phyloP scores from a whole-genome alignment of 805 yeast species.

The Scheffersomyces amazonensis region DNA sequence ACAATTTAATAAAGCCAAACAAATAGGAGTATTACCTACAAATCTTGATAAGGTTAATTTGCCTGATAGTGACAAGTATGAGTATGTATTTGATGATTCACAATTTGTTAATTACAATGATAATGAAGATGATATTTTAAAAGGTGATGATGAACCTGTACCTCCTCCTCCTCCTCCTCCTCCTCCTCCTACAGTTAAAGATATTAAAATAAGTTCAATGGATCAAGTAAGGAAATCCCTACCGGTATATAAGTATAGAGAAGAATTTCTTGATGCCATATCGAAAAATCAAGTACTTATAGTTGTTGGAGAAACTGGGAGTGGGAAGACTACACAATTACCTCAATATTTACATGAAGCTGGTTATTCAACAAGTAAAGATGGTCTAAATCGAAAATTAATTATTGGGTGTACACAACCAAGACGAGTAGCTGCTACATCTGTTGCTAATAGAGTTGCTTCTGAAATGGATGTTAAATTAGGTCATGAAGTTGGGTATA shows the following conservation, averaged over 20 bases:
- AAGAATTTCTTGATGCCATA: slow-evolving; percentile 59
- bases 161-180: too few relatives aligned
- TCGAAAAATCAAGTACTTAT: slow-evolving; percentile 63
- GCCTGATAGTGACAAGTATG: slow-evolving; percentile 51
- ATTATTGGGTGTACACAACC: slow-evolving; percentile 91
- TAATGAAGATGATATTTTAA: slow-evolving; percentile 11
- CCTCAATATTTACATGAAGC: slow-evolving; percentile 86
- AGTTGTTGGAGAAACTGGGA: slow-evolving; percentile 86
- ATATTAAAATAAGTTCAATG: slow-evolving; percentile 20
- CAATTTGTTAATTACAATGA: slow-evolving; percentile 37
- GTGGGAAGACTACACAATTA: slow-evolving; percentile 92
- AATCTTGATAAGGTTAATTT: slow-evolving; percentile 37
- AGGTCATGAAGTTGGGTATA: slow-evolving; percentile 89
- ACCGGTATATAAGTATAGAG: slow-evolving; percentile 70
- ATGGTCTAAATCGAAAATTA: slow-evolving; percentile 13
- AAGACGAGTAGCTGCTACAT: slow-evolving; percentile 90
- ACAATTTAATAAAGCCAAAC: slow-evolving; percentile 43
- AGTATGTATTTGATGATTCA: slow-evolving; percentile 70
- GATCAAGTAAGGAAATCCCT: slow-evolving; percentile 58
- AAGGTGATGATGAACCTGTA: slow-evolving; percentile 11
- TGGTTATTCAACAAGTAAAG: slow-evolving; percentile 64
- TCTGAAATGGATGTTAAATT: slow-evolving; percentile 78
- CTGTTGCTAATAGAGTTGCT: slow-evolving; percentile 88
- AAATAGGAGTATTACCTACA: slow-evolving; percentile 19
- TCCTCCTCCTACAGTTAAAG: too few relatives aligned